phyloP scores from a whole-genome alignment of 1,139 yeast species.

The Debaryomyces sp. region DNA sequence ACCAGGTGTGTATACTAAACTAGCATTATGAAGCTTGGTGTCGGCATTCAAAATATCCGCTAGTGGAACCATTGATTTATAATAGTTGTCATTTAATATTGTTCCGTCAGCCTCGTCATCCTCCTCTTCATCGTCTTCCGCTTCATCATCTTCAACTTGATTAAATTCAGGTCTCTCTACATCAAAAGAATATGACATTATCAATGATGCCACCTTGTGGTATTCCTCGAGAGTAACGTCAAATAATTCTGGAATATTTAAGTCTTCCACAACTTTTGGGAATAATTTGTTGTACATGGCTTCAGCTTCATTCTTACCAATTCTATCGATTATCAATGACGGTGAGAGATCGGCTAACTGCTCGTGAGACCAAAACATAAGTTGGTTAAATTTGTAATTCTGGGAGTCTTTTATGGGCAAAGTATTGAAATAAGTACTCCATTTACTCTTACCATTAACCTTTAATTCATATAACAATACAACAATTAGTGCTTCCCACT shows the following conservation, averaged over 20 bases:
- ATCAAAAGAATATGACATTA: constrained; percentile 50
- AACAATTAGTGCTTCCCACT: constrained; percentile 80
- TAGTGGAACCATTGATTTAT: constrained; percentile 88
- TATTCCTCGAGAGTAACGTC: constrained; percentile 57
- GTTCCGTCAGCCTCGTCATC: constrained; percentile 30
- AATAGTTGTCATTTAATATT: constrained; percentile 42
- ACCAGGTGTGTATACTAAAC: constrained; percentile 50
- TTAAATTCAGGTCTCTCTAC: constrained; percentile 28
- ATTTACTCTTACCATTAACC: constrained; percentile 48
- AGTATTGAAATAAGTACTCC: constrained; percentile 72
- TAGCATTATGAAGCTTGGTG: constrained; percentile 77
- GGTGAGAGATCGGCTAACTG: constrained; percentile 62
- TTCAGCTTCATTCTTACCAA: constrained; percentile 72
- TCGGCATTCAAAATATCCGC: constrained; percentile 93
- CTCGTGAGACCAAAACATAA: constrained; percentile 75
- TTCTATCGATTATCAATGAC: constrained; percentile 65
- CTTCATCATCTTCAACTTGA: constrained; percentile 20
- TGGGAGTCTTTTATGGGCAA: constrained; percentile 53
- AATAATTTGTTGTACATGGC: constrained; percentile 50
- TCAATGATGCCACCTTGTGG: constrained; percentile 65
- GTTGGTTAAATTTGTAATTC: constrained; percentile 55
- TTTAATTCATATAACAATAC: constrained; percentile 62
- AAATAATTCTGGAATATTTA: constrained; percentile 26
- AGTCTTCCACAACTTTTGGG: constrained; percentile 25
- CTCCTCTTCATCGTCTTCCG: constrained; percentile 18